Evolutionary conservation across 2,329 filamentous ascomycete genomes (phyloP).

Genomic region (Phialophora tarda): DNA sequence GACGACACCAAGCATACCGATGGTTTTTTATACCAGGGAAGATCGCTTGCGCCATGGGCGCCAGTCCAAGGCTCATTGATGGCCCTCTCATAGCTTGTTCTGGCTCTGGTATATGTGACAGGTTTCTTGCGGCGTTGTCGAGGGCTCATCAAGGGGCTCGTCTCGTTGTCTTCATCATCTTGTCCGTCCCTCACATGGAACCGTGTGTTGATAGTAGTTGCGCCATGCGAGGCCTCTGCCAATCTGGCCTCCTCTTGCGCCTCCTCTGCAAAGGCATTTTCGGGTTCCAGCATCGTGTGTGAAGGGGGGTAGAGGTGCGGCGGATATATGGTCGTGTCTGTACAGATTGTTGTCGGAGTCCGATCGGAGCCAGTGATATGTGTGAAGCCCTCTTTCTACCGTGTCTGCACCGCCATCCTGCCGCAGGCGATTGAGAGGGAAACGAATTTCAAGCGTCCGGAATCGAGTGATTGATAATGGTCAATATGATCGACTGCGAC

Average conservation of each 20-base stretch:
- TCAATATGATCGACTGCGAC: conserved; percentile 3
- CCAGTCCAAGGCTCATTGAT: conserved; percentile 43
- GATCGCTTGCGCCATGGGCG: conserved; percentile 43
- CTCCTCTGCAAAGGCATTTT: conserved; percentile 44
- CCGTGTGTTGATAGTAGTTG: conserved; percentile 15
- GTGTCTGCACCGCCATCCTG: conserved; percentile 12
- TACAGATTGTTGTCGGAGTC: neutral
- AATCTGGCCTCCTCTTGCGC: conserved; percentile 42
- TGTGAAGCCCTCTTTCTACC: conserved; percentile 9
- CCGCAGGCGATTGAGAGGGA: neutral
- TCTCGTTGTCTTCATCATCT: conserved; percentile 40
- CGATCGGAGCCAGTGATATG: neutral
- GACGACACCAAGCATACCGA: conserved; percentile 49
- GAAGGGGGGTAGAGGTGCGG: neutral
- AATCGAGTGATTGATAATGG: conserved; percentile 24
- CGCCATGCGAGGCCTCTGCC: conserved; percentile 21
- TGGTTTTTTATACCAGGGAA: conserved; percentile 58
- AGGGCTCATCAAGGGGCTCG: conserved; percentile 41
- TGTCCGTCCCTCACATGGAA: conserved; percentile 31
- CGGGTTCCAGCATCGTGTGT: conserved; percentile 43
- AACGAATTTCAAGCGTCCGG: neutral
- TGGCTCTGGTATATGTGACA: conserved; percentile 25
- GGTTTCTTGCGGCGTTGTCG: conserved; percentile 24
- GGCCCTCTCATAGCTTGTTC: conserved; percentile 35
- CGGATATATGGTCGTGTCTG: neutral